Base-by-base conservation (phyloP, 257 asterid genomes). In the Solanum boliviense region DNA sequence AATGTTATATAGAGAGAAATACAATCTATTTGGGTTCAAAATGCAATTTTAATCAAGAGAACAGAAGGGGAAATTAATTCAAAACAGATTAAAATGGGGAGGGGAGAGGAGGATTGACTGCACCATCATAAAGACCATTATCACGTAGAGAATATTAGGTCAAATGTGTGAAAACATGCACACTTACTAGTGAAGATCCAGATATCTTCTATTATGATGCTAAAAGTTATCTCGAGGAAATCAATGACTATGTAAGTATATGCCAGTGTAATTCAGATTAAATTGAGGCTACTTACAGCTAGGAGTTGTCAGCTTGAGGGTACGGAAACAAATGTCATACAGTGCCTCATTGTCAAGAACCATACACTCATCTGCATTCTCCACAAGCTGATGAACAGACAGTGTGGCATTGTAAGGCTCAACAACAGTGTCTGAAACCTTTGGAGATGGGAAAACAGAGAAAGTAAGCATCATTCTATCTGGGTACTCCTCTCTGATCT, bases 311-410 rank as follows among this genome's bases (percentile, higher is more conserved):
- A 92, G 91, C 85, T 91, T 92, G 56, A 91, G 90, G 41, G 94
- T 91, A 25, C 94, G 86, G 91, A 92, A 91, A 87, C 94, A 92
- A 86, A 91, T 91, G 84, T 92, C 93, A 74, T 92, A 91, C 87
- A 91, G 48, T 4, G 93, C 93, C 84, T 92, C 94, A 1, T 90
- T 90, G 70, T 90, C 92, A 15, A 90, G 93, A 21, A 92, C 93
- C 92, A 91, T 92, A 56, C 94, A 92, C 82, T 92, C 93, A 85
- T 92, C 94, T 1, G 93, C 93, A 36, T 92, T 92, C 73, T 92
- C 94, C 38, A 92, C 94, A n/a, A 92, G 94, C 89, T 92, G 94
- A 68, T 92, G 94, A 73, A 92, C 94, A 18, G 94, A 92, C 25
- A 92, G 67, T 0, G 92, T 92, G 16, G 94, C 93, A 23, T 92